A percentile compares a stretch with the other conserved stretches of the same genome.
phyloP scores from a whole-genome alignment of 495 filamentous ascomycete genomes.

The Pyrenopolyporus hunteri region DNA sequence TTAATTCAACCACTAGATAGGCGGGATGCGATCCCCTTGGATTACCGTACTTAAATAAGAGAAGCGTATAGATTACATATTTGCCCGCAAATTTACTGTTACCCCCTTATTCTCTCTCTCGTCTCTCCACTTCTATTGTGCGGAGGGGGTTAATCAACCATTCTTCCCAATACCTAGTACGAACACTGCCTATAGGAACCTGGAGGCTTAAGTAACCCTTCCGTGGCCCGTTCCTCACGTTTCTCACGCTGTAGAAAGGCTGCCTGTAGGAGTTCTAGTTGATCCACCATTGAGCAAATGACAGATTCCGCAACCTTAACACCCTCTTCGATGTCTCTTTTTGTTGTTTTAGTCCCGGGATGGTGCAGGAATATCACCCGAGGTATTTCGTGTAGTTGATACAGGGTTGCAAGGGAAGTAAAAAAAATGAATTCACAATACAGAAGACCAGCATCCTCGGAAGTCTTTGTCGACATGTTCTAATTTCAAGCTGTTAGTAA shows the following conservation, averaged over 20 bases:
- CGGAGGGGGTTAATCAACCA: too few species aligned
- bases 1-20: too few species aligned
- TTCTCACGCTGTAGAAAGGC: background rate
- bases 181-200: background rate
- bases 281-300: slow-evolving; percentile 16
- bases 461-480: background rate
- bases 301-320: slow-evolving; percentile 6
- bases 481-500: background rate
- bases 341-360: slow-evolving; percentile 1
- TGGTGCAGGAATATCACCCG: slow-evolving; percentile 11
- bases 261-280: background rate
- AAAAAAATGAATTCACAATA: slow-evolving; percentile 21
- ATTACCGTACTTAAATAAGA: too few species aligned
- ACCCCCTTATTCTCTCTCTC: too few species aligned
- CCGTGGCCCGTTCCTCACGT: background rate
- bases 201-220: background rate
- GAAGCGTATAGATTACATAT: too few species aligned
- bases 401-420: slow-evolving; percentile 6
- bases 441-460: slow-evolving; percentile 4
- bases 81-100: too few species aligned
- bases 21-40: too few species aligned
- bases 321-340: slow-evolving; percentile 4
- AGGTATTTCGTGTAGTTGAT: background rate
- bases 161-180: too few species aligned
- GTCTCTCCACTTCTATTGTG: too few species aligned